Evolutionary conservation across 768 basidiomycete species (phyloP), one percentile per base, ranked within the genome.

Genomic region (Phaffia tasmanica): DNA sequence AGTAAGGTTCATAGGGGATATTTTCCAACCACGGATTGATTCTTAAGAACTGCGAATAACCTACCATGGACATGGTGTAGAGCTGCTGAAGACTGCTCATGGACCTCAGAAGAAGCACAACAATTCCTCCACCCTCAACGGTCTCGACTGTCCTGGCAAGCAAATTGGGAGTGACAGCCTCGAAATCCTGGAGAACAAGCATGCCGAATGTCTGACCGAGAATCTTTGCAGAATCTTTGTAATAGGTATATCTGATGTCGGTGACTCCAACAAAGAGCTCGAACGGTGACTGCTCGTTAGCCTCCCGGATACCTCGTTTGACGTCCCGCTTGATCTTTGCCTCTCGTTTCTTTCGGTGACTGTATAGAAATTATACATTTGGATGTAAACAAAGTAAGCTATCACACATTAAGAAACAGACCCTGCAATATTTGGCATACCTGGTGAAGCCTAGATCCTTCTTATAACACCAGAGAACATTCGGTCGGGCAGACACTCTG

Each of bases 221-320:
- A 70, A 97, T 90, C 78, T 94, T 95, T 58, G 93, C 85, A 0
- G 92, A 91, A 72, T 97, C 94, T 75, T 95, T 95, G 80, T 97
- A 98, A 79, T 97, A 93, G 57, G 89, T 91, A 80, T 99, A 99
- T 64, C 94, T 86, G 67, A 99, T 97, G 75, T 99, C 94, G 3
- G 94, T 98, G n/a, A 97, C 93, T 0, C 89, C 88, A 16, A 98
- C 86, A 74, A 99, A 99, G 53, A 98, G 89, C 78, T 99, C 95
- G 75, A 99, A 98, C 0, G 95, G 94, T 76, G 89, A 85, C 75
- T 95, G 89, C 67, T 99, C 92, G 74, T 95, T 93, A 1, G 87
- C 84, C 73, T 99, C 94, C 29, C 95, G 83, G 46, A 91, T 83
- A 6, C 94, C 94, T 16, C 90, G 84, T 77, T 95, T 98, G 35